Evolutionary conservation across 1,139 yeast species (phyloP), one percentile per base, ranked within the genome.

Genomic region (Suhomyces maxii): DNA sequence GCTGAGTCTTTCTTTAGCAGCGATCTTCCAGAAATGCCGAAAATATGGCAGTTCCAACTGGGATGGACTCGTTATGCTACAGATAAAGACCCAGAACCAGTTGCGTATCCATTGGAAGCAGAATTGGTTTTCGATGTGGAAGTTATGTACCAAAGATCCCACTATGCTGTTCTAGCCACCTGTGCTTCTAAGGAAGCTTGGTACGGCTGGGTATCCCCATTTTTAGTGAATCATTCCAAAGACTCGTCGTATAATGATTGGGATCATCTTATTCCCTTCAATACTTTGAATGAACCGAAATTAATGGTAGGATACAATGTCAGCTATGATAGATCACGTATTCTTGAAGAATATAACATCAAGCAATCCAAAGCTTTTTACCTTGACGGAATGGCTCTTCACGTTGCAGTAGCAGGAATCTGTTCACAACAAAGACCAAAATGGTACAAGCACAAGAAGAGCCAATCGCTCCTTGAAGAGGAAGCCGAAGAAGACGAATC

Each of bases 181-280:
- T 96, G 97, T 8, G 85, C 79, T 1, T 82, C 97, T 0, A 62
- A 76, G 0, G 70, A 77, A 14, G 96, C 97, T 0, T 90, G 98
- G 97, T 95, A 91, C 61, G 84, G 85, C 0, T 95, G 99, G 99
- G 84, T 89, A 1, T 89, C 97, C 0, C 99, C 99, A 0, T 82
- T 79, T 62, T 65, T 93, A 13, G 73, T 84, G 2, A 80, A 61
- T n/a, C 54, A 59, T 23, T 49, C 57, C 8, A 41, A 77, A 1
- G 83, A 79, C 34, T 46, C 52, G 49, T 49, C 60, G 1, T 58
- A 63, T 25, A 53, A 63, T 7, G 75, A 84, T 38, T 76, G 72
- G 57, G 71, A 80, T 36, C 96, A 90, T 56, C 68, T 95, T 46
- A 83, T 93, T 1, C 97, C 98, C 0, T 64, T 93, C 61, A 79